Conservation (phyloP, 2,329 filamentous ascomycete genomes). For the Pseudogymnoascus sp. region DNA sequence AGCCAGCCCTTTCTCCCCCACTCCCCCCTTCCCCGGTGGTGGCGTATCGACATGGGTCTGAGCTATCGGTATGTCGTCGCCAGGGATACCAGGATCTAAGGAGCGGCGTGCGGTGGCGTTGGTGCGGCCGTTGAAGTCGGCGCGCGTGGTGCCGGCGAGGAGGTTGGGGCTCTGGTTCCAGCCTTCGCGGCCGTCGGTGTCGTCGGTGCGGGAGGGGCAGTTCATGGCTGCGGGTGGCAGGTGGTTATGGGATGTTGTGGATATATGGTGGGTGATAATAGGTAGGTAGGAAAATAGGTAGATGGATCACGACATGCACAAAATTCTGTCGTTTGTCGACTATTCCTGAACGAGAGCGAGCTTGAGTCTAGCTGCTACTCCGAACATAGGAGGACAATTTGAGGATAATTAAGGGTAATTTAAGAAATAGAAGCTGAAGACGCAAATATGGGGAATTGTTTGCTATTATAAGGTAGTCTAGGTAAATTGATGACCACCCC, state of each 20-base stretch:
- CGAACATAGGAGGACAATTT: background rate
- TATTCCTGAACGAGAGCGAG: background rate
- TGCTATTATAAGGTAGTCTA: background rate
- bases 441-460: background rate
- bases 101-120: constrained; percentile 31
- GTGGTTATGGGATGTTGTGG: background rate
- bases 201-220: constrained; percentile 50
- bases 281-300: background rate
- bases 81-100: background rate
- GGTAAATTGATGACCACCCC: background rate
- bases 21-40: background rate
- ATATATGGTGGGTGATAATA: background rate
- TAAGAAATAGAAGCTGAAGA: background rate
- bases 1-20: background rate
- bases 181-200: constrained; percentile 36
- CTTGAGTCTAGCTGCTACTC: background rate
- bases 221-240: constrained; percentile 49
- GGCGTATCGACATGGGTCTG: background rate
- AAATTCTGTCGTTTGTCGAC: background rate
- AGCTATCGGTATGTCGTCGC: background rate
- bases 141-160: constrained; percentile 42
- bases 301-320: background rate
- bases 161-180: constrained; percentile 51
- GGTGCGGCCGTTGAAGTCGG: constrained; percentile 48
- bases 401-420: background rate